Evolutionary conservation across 345 rosid species (phyloP), one percentile per base, ranked within the genome.

Genomic region (Dimocarpus longan): DNA sequence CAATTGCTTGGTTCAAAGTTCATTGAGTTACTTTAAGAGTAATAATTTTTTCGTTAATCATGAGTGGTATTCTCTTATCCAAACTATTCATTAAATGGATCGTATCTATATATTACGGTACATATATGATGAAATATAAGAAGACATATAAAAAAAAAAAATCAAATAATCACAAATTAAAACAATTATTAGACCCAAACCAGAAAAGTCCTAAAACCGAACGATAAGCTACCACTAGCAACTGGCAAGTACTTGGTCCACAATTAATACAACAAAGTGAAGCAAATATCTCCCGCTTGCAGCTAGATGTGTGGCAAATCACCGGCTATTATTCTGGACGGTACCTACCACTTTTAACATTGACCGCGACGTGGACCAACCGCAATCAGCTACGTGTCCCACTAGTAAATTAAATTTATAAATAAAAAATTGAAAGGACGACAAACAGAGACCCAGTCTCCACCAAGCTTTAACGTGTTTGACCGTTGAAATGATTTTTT

Each of bases 401-500:
- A n/a, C 26, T 59, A 26, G 28, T 26, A 21, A 18, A 59, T 21
- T n/a, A 10, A 48, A 24, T 64, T 65, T 5, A 43, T 22, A 21
- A 44, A 69, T 1, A 13, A 48, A 70, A 70, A 48, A 22, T 52
- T 4, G 9, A 39, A 12, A 2, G 9, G 21, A 42, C 32, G 13
- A 54, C 3, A 52, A 9, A 37, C 1, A 37, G 2, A 52, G 71
- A 39, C 73, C 18, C 10, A 15, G 21, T 75, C 73, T 52, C 40
- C 40, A 21, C 11, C 48, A 57, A 0, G 65, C 59, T 22, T 68
- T 56, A 56, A 68, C 67, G 79, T 68, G 43, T 54, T 76, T 76
- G 79, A 76, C 79, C 79, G 79, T 76, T 40, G 57, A 57, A 42
- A 24, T 21, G n/a, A 13, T 57, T 21, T 54, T 60, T 60, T 10